Conservation (phyloP, 352 stramenopile genomes). For the Pythium dissotocum region DNA sequence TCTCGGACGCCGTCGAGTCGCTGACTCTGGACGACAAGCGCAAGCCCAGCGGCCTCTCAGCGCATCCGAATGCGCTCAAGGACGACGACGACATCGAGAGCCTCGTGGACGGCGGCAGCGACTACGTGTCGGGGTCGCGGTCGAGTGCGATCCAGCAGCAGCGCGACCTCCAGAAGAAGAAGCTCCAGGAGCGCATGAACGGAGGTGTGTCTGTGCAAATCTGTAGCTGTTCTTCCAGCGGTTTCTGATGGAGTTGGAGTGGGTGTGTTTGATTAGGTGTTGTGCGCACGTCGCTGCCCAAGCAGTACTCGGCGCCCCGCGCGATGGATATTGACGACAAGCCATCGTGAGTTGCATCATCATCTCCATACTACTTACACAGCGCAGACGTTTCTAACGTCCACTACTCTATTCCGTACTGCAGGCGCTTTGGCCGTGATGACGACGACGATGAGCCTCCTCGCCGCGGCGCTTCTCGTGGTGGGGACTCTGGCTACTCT, state of each 20-base stretch:
- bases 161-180: slow-evolving; percentile 86
- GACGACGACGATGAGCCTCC: slow-evolving; percentile 48
- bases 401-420: neutral
- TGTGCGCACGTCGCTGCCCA: slow-evolving; percentile 68
- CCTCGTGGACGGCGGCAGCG: slow-evolving; percentile 44
- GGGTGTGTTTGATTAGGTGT: slow-evolving; percentile 40
- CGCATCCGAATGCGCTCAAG: slow-evolving; percentile 76
- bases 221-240: neutral
- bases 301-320: slow-evolving; percentile 77
- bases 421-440: slow-evolving; percentile 72
- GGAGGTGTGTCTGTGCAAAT: slow-evolving; percentile 38
- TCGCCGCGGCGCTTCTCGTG: slow-evolving; percentile 21
- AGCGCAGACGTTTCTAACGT: neutral
- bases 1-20: slow-evolving; percentile 65
- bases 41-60: slow-evolving; percentile 31
- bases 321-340: slow-evolving; percentile 78
- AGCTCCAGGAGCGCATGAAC: slow-evolving; percentile 81
- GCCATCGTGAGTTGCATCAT: slow-evolving; percentile 57
- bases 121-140: slow-evolving; percentile 64
- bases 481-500: slow-evolving; percentile 24
- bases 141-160: slow-evolving; percentile 85
- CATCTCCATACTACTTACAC: neutral
- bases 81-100: slow-evolving; percentile 77
- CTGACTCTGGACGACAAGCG: slow-evolving; percentile 58
- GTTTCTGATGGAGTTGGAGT: neutral